Evolutionary conservation across 805 yeast genomes (phyloP).

Genomic region (Pichia cephalocereana): DNA sequence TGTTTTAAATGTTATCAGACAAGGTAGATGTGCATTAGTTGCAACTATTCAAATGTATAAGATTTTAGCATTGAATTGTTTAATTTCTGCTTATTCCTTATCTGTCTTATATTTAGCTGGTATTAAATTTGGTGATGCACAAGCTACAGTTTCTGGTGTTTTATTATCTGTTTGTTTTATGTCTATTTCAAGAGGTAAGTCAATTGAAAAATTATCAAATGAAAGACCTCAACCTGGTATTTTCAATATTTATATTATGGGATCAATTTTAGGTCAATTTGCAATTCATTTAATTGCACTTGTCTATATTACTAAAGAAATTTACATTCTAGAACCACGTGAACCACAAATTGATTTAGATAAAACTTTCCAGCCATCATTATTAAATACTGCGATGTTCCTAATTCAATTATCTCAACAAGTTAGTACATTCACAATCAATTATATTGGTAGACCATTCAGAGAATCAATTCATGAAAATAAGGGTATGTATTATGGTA

Average conservation of each 20-base stretch:
- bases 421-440: constrained; percentile 94
- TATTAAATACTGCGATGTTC: constrained; percentile 93
- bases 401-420: constrained; percentile 91
- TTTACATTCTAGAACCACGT: constrained; percentile 85
- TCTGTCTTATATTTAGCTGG: constrained; percentile 94
- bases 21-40: constrained; percentile 96
- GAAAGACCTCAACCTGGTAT: constrained; percentile 97
- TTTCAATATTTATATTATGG: constrained; percentile 93
- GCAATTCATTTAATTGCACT: constrained; percentile 82
- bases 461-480: constrained; percentile 84
- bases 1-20: constrained; percentile 88
- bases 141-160: constrained; percentile 94
- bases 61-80: constrained; percentile 91
- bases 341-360: constrained; percentile 86
- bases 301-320: constrained; percentile 74
- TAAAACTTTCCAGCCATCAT: constrained; percentile 77
- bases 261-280: constrained; percentile 93
- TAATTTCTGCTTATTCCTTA: constrained; percentile 91
- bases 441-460: constrained; percentile 95
- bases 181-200: constrained; percentile 89
- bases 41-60: constrained; percentile 99
- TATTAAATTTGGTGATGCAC: constrained; percentile 96
- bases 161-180: constrained; percentile 89
- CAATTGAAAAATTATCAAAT: constrained; percentile 78
- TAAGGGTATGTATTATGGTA: constrained; percentile 95